Base-by-base conservation (phyloP, 2,329 filamentous ascomycete species). In the Blastomyces gilchristii region DNA sequence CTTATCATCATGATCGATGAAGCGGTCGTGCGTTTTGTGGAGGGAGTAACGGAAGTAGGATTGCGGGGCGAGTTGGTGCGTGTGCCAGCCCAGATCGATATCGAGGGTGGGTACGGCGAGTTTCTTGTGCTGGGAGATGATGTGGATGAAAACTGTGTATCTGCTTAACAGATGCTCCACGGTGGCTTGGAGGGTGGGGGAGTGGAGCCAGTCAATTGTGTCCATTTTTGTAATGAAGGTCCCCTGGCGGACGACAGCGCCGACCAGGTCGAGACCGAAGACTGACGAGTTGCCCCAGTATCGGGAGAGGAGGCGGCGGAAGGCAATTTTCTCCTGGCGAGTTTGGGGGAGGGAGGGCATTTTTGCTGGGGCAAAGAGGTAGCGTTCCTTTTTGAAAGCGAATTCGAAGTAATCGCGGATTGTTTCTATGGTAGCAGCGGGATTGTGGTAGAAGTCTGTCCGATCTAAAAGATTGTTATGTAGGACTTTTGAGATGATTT, bases 1-100 rank as follows among this genome's bases (percentile, higher is more conserved):
- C 74, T 93, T 93, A 78, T 95, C 91, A 72, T 94, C 87, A 70
- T 95, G 90, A 70, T 93, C 86, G 67, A 93, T 82, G 70, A 91
- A 90, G 3, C 81, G 83, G 1, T 64, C 65, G 0, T 70, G 70
- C 4, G 80, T 81, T 28, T 72, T 71, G 0, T 61, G 62, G 0
- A 80, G 71, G 1, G 83, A 87, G 71, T 82, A 87, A 1, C 71
- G 64, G 68, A 85, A 87, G 74, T 94, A 94, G 3, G 77, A 70
- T 2, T 71, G 69, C 0, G 89, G 87, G 9, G 78, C 82, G 2
- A 93, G 82, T 71, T 92, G 88, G 69, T 93, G 89, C 0, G 89
- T 93, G 71, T 95, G 90, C 73, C 74, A 76, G 58, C 72, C 73
- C 11, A 76, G 65, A 56, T 76, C 74, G n/a, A 75, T 71, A 56